Percentiles rank a stretch among this genome's conserved stretches.
These are phyloP conservation scores for Pythium monospermum DNA, from an alignment of 352 stramenopile species.

Conservation along the genomic window DNA sequence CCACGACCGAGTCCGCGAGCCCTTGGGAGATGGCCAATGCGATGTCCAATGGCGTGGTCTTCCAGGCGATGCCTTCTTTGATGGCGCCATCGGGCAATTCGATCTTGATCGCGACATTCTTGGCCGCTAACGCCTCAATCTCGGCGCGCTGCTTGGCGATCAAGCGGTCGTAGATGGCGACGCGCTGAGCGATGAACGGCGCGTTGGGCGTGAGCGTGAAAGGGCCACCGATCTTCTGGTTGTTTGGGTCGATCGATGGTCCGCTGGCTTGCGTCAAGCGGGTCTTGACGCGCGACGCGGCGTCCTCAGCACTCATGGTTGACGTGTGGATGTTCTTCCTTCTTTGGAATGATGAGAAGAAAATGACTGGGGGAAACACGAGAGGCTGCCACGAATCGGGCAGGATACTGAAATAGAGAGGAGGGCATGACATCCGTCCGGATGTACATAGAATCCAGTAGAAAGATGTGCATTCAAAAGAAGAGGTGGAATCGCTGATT, in stretches of 20 bases:
- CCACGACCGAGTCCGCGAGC: conserved; percentile 40
- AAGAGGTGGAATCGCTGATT: too few species aligned
- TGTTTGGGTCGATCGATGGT: conserved; percentile 45
- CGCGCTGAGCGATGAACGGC: conserved; percentile 72
- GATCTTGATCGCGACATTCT: conserved; percentile 91
- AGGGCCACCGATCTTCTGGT: conserved; percentile 75
- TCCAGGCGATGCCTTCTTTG: conserved; percentile 48
- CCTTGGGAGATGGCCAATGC: conserved; percentile 90
- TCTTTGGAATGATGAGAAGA: not conserved
- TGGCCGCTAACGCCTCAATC: conserved; percentile 75
- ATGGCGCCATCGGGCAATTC: conserved; percentile 96
- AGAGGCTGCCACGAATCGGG: not conserved
- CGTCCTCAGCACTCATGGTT: conserved; percentile 22
- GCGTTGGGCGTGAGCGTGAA: conserved; percentile 82
- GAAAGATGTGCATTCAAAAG: not conserved
- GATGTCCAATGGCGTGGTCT: conserved; percentile 53
- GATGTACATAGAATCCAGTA: not conserved
- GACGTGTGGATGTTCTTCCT: not conserved
- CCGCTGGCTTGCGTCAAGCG: conserved; percentile 74
- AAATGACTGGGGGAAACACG: not conserved
- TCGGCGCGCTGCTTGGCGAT: conserved; percentile 64
- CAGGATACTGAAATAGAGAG: conserved; percentile 1
- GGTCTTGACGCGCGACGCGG: conserved; percentile 64
- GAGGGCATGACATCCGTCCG: not conserved
- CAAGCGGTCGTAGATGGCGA: conserved; percentile 85